Conservation (phyloP, 345 rosid species). For the Aquilaria malaccensis region DNA sequence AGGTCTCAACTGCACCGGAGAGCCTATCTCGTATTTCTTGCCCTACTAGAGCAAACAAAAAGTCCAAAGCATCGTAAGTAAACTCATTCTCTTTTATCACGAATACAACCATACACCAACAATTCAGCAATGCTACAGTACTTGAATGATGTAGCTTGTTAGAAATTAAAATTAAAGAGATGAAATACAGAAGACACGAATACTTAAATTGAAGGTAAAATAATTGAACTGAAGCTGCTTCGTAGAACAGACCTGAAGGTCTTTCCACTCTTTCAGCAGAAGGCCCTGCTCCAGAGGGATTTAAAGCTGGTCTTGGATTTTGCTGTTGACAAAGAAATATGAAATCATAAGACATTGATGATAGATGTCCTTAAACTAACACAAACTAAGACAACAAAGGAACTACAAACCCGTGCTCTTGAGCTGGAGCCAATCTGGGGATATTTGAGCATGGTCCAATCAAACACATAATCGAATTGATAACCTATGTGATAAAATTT, state of each 20-base stretch:
- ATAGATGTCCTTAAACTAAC: too few relatives aligned
- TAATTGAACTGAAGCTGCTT: too few relatives aligned
- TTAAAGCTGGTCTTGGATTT: slow-evolving; percentile 45
- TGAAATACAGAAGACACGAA: neutral
- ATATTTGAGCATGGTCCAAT: slow-evolving; percentile 88
- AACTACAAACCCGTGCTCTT: slow-evolving; percentile 57
- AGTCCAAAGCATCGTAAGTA: neutral
- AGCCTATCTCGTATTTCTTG: slow-evolving; percentile 77
- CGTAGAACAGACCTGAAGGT: slow-evolving; percentile 45
- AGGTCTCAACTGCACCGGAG: slow-evolving; percentile 79
- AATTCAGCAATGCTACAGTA: neutral
- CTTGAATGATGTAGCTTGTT: too few relatives aligned
- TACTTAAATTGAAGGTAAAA: too few relatives aligned
- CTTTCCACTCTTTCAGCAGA: slow-evolving; percentile 71
- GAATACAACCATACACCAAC: neutral
- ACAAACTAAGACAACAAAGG: slow-evolving; percentile 1
- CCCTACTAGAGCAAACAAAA: slow-evolving; percentile 38
- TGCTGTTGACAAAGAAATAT: slow-evolving; percentile 29
- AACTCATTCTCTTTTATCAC: neutral
- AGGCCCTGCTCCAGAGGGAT: slow-evolving; percentile 56
- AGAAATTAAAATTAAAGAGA: neutral
- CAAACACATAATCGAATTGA: slow-evolving; percentile 89
- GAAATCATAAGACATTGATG: neutral
- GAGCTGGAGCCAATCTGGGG: slow-evolving; percentile 80
- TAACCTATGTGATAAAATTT: slow-evolving; percentile 45